A percentile compares a stretch with the other conserved stretches of the same genome.
These are phyloP conservation scores for Xanthoconium purpureum DNA, from an alignment of 768 basidiomycete species.

Conservation along the genomic window DNA sequence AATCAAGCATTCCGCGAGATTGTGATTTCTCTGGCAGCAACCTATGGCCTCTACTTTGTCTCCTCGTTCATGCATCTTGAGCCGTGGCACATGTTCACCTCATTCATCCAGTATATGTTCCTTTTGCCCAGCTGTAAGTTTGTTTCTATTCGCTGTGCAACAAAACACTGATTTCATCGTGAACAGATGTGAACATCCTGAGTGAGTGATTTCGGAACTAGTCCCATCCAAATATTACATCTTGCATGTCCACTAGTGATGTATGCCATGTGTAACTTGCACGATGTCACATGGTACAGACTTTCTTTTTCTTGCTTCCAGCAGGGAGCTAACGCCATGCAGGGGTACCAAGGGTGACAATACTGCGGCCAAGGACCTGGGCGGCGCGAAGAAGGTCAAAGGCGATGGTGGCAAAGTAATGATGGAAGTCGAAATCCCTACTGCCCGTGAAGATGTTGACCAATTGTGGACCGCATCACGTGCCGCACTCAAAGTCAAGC, in stretches of 20 bases:
- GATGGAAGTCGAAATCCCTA: constrained; percentile 82
- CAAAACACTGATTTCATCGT: constrained; percentile 7
- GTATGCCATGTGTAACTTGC: constrained; percentile 92
- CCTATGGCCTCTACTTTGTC: constrained; percentile 83
- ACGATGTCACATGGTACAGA: constrained; percentile 77
- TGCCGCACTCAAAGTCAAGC: constrained; percentile 61
- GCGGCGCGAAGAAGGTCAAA: constrained; percentile 86
- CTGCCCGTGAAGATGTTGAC: constrained; percentile 83
- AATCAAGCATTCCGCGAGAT: constrained; percentile 90
- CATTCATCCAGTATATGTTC: constrained; percentile 90
- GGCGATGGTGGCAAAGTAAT: constrained; percentile 81
- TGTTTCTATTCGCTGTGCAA: neutral
- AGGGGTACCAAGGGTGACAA: constrained; percentile 95
- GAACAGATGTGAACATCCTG: constrained; percentile 71
- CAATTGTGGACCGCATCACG: constrained; percentile 80
- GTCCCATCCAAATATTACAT: neutral
- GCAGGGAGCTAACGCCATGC: constrained; percentile 3
- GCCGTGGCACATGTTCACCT: constrained; percentile 97
- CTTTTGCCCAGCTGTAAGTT: constrained; percentile 70
- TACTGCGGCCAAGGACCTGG: constrained; percentile 81
- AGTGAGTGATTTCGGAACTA: constrained; percentile 39
- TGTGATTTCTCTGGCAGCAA: constrained; percentile 71
- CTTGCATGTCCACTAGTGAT: constrained; percentile 50
- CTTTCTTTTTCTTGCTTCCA: neutral
- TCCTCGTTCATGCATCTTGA: constrained; percentile 87